Evolutionary conservation across 129 eudicot species (phyloP).

Genomic region (Flaveria robusta): DNA sequence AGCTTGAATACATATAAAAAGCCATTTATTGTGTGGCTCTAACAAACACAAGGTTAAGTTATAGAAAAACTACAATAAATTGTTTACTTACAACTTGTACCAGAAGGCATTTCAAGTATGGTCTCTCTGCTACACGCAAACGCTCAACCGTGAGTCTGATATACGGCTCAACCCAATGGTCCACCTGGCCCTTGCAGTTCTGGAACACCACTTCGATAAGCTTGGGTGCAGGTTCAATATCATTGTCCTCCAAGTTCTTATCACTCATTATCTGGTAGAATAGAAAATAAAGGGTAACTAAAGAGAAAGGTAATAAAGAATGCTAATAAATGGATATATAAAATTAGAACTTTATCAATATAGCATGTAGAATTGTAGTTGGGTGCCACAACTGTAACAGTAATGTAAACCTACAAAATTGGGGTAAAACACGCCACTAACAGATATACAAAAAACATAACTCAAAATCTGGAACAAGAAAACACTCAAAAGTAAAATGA

Average conservation of each 20-base stretch:
- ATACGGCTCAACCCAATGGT: slow-evolving; percentile 93
- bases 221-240: slow-evolving; percentile 92
- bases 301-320: background rate
- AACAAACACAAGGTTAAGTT: background rate
- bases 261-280: slow-evolving; percentile 69
- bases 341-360: background rate
- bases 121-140: slow-evolving; percentile 61
- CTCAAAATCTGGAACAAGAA: background rate
- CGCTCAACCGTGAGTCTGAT: slow-evolving; percentile 71
- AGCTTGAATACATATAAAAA: background rate
- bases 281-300: background rate
- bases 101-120: slow-evolving; percentile 68
- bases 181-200: slow-evolving; percentile 84
- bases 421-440: background rate
- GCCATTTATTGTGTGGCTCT: background rate
- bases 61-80: background rate
- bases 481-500: background rate
- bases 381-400: background rate
- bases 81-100: slow-evolving; percentile 73
- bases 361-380: background rate
- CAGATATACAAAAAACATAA: background rate
- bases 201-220: slow-evolving; percentile 77
- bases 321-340: background rate
- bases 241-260: slow-evolving; percentile 76
- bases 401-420: background rate